Evolutionary conservation across 192 early-diverging fungal species (phyloP), one percentile per base, ranked within the genome.

Genomic region (Chytriomyces hyalinus): DNA sequence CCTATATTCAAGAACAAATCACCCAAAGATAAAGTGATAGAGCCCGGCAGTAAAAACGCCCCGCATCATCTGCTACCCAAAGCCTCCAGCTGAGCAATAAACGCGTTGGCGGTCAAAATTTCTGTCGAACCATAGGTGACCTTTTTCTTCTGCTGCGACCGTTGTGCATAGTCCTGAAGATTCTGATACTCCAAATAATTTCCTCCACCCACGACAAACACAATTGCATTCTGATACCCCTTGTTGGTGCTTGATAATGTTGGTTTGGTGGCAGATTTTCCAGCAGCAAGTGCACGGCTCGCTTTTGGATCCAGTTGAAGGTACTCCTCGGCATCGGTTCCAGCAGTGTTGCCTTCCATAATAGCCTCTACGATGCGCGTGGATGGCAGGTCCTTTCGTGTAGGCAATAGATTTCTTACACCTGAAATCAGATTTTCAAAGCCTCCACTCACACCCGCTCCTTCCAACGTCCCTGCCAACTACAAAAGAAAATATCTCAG

Each of bases 151-250:
- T 83, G 80, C 67, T 86, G 87, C 22, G 68, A n/a, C 3, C 70
- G 49, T 51, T 79, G 36, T 5, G 94, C 92, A 83, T 91, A 92
- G 84, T 98, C 97, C 83, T 91, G 89, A 78, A 98, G 77, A 83
- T 98, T 98, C 76, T 97, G 95, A 82, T 96, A 96, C 86, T 99
- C 98, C 65, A 96, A 84, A 84, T 98, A 99, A 80, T 98, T 98
- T 28, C 98, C 98, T 49, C 98, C 98, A 36, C 98, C 98, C 51
- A 98, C 90, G 10, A 96, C 93, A 90, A 99, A 98, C 26, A 99
- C 98, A 80, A 99, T 92, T 5, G 96, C 97, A 67, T 98, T 94
- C 68, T 94, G 91, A 76, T 93, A 95, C 36, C 61, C 62, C 44
- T 45, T 24, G 15, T 36, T 9, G 59, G 61, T 17, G 48, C 44